A percentile compares a stretch with the other conserved stretches of the same genome.
phyloP scores from a whole-genome alignment of 306 rosid genomes.

The Lithocarpus polystachyus region DNA sequence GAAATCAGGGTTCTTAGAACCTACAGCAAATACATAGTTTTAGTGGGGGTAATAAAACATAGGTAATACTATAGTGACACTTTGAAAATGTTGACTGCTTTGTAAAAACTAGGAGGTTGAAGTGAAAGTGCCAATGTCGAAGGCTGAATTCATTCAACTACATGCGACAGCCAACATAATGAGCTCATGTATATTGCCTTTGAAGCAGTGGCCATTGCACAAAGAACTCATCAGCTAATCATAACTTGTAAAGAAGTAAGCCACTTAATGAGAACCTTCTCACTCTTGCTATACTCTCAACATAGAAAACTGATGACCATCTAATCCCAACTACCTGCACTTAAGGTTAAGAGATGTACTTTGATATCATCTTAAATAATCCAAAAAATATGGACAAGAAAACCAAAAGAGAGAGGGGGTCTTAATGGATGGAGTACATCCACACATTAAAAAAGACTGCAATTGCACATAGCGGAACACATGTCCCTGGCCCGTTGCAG shows the following conservation, averaged over 20 bases:
- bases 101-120: constrained; percentile 3
- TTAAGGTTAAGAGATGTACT: constrained; percentile 11
- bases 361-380: constrained; percentile 17
- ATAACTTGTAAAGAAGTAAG: constrained; percentile 70
- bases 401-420: neutral
- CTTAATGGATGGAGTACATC: neutral
- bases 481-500: constrained; percentile 96
- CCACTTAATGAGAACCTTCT: constrained; percentile 85
- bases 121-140: neutral
- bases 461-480: constrained; percentile 77
- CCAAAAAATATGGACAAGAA: constrained; percentile 8
- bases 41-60: neutral
- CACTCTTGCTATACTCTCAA: constrained; percentile 98
- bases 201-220: constrained; percentile 92
- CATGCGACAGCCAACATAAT: constrained; percentile 86
- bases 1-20: neutral
- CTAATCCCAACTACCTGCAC: constrained; percentile 63
- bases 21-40: neutral
- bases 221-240: constrained; percentile 77
- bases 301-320: constrained; percentile 88
- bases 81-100: neutral
- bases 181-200: constrained; percentile 69
- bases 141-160: constrained; percentile 31
- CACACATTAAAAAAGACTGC: constrained; percentile 80
- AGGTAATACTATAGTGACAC: neutral